Evolutionary conservation across 2,329 filamentous ascomycete species (phyloP).

Genomic region (Colletotrichum nymphaeae): DNA sequence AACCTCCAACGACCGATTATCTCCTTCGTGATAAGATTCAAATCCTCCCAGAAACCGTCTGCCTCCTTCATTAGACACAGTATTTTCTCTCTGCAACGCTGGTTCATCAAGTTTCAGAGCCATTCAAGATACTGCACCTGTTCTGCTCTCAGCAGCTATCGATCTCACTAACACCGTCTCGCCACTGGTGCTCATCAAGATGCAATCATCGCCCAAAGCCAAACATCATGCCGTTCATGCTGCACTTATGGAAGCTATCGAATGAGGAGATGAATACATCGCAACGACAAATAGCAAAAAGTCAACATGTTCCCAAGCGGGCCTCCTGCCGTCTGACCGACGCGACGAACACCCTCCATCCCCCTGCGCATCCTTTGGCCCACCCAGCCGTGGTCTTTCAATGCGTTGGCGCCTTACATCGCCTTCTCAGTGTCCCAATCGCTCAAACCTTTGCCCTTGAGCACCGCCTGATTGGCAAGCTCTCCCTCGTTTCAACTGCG

Average conservation of each 20-base stretch:
- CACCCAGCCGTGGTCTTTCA: slow-evolving; percentile 5
- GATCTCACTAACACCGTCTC: not conserved
- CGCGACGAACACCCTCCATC: slow-evolving; percentile 2
- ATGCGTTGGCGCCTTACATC: slow-evolving; percentile 34
- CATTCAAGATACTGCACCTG: not conserved
- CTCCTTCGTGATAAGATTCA: not conserved
- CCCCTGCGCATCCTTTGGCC: slow-evolving; percentile 20
- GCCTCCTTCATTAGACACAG: not conserved
- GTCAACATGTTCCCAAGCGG: not conserved
- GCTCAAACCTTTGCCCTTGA: slow-evolving; percentile 1
- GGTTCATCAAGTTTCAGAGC: not conserved
- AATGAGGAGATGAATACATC: not conserved
- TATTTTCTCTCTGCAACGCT: not conserved
- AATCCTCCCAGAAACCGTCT: not conserved
- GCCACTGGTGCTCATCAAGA: not conserved
- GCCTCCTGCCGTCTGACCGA: not conserved
- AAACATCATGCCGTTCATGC: not conserved
- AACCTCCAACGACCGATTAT: not conserved
- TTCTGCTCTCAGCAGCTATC: not conserved
- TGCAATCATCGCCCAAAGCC: not conserved
- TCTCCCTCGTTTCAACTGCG: slow-evolving; percentile 8
- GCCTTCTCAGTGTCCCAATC: not conserved
- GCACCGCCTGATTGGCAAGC: slow-evolving; percentile 18
- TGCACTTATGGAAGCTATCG: not conserved
- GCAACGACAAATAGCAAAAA: not conserved